Conservation (phyloP, 805 yeast genomes). For the Wickerhamia fluorescens region DNA sequence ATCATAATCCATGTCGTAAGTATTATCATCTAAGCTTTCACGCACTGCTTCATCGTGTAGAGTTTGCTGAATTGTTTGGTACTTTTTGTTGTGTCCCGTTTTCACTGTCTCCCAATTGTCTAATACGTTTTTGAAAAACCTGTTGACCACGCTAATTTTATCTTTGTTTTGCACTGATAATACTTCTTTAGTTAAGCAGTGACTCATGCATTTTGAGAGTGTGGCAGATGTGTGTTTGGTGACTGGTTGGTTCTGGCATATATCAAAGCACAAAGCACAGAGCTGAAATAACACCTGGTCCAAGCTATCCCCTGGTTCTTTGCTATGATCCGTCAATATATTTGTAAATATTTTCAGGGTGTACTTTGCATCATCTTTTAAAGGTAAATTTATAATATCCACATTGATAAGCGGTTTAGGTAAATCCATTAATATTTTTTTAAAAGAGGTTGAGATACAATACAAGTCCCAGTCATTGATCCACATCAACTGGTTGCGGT, state of each 20-base stretch:
- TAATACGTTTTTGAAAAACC: constrained; percentile 48
- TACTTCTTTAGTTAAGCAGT: constrained; percentile 49
- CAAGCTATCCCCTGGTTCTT: constrained; percentile 5
- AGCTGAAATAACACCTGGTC: constrained; percentile 38
- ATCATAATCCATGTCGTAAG: constrained; percentile 28
- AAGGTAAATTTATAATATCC: constrained; percentile 43
- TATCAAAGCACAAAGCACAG: constrained; percentile 28
- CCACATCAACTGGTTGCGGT: constrained; percentile 47
- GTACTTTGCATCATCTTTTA: constrained; percentile 41
- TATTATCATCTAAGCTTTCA: constrained; percentile 16
- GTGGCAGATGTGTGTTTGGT: constrained; percentile 40
- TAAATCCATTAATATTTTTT: constrained; percentile 43
- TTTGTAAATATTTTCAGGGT: constrained; percentile 29
- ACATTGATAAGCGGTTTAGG: constrained; percentile 50
- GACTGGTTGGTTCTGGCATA: constrained; percentile 24
- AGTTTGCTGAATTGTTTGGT: constrained; percentile 10
- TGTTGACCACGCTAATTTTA: constrained; percentile 41
- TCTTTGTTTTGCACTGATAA: constrained; percentile 36
- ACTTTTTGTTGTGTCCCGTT: no score
- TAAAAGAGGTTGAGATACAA: constrained; percentile 41
- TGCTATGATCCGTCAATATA: constrained; percentile 21
- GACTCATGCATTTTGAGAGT: constrained; percentile 42
- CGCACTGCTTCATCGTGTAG: constrained; percentile 12
- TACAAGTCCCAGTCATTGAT: constrained; percentile 52
- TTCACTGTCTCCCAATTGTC: constrained; percentile 40